Conservation (phyloP, 257 asterid species). For the Nicotiana sylvestris region DNA sequence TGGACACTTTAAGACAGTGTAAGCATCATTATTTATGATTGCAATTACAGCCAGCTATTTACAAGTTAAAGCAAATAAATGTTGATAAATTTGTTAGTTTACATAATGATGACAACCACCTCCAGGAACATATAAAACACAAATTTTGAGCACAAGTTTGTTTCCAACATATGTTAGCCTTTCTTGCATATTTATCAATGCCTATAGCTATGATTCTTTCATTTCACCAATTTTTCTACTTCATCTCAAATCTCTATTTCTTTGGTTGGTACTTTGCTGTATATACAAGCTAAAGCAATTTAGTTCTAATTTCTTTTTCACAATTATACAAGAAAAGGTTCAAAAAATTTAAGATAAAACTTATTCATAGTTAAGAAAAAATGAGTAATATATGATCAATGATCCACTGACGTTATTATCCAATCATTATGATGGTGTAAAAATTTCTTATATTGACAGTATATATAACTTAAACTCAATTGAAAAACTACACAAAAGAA, state of each 20-base stretch:
- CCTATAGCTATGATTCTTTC: background rate
- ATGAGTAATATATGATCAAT: background rate
- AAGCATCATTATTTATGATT: background rate
- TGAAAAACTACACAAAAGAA: background rate
- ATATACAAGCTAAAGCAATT: background rate
- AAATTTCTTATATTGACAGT: too few relatives aligned
- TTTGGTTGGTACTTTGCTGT: background rate
- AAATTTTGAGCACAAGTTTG: background rate
- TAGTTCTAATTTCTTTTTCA: background rate
- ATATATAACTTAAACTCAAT: too few relatives aligned
- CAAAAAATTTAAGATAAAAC: background rate
- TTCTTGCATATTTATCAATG: background rate
- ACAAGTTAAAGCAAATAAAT: background rate
- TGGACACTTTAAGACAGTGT: background rate
- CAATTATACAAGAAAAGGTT: background rate
- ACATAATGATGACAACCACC: background rate
- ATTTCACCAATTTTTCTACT: background rate
- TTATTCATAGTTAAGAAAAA: background rate
- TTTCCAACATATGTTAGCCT: background rate
- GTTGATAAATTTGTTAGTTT: constrained; percentile 3
- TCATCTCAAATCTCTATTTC: background rate
- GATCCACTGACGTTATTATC: background rate
- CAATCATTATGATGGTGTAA: background rate
- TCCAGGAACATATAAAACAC: background rate
- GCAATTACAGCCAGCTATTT: background rate